Conservation (phyloP, 2,329 filamentous ascomycete species). For the Thelonectria discophora region DNA sequence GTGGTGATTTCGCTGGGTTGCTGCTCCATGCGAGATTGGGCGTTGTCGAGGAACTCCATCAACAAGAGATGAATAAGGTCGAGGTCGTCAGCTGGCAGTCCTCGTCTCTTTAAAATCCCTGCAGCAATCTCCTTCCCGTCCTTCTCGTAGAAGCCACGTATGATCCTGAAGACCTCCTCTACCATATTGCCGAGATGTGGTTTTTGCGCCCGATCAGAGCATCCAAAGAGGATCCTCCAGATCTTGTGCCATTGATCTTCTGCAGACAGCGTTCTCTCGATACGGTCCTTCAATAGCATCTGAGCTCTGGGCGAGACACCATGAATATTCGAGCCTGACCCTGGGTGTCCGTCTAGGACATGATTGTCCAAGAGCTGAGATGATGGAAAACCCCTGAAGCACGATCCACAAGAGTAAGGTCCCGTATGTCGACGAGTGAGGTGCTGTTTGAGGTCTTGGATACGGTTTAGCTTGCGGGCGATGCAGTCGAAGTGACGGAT, state of each 20-base stretch:
- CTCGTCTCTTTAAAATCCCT: background rate
- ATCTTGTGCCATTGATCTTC: too few species aligned
- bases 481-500: slow-evolving; percentile 27
- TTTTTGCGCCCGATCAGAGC: too few species aligned
- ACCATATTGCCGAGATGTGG: too few species aligned
- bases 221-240: too few species aligned
- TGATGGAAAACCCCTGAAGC: too few species aligned
- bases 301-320: too few species aligned
- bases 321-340: too few species aligned
- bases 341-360: too few species aligned
- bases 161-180: background rate
- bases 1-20: too few species aligned
- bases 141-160: background rate
- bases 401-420: background rate
- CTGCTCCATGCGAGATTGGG: too few species aligned
- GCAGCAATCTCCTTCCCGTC: background rate
- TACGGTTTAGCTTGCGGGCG: slow-evolving; percentile 24
- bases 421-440: slow-evolving; percentile 24
- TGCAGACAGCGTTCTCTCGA: too few species aligned
- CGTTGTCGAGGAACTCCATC: background rate
- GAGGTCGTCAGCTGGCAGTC: background rate
- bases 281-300: too few species aligned
- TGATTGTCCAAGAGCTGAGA: background rate
- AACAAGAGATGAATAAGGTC: background rate
- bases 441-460: slow-evolving; percentile 36